phyloP scores from a whole-genome alignment of 495 filamentous ascomycete genomes.

The Penicillium bialowiezense region DNA sequence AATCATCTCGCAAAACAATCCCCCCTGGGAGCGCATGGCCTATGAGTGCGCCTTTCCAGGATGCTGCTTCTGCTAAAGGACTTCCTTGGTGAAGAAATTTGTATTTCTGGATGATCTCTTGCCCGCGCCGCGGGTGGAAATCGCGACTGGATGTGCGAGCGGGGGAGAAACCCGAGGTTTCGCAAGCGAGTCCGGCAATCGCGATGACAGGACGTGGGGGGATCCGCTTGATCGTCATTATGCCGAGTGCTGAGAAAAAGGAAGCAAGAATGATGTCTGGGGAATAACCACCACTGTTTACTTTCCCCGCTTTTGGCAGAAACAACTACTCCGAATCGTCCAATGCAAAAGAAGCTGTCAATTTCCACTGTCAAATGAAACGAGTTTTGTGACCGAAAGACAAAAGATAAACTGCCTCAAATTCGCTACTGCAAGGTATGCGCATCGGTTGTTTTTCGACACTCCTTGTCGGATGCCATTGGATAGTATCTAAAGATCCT shows the following conservation, averaged over 20 bases:
- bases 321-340: no score
- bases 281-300: no score
- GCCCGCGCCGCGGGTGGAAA: conserved; percentile 49
- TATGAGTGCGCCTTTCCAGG: conserved; percentile 52
- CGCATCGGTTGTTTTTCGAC: no score
- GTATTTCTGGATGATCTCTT: conserved; percentile 47
- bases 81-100: conserved; percentile 42
- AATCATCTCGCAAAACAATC: conserved; percentile 44
- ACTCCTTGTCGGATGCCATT: no score
- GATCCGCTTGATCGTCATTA: not conserved
- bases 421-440: no score
- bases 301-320: not conserved
- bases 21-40: conserved; percentile 56
- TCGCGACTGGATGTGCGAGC: conserved; percentile 48
- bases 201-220: conserved; percentile 43
- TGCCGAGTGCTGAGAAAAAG: no score
- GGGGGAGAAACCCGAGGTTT: conserved; percentile 55
- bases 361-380: no score
- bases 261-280: no score
- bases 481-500: no score
- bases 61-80: conserved; percentile 37
- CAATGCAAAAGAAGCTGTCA: no score
- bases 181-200: conserved; percentile 55
- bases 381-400: no score
- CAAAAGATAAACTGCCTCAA: no score